Evolutionary conservation across 371 early-diverging fungal species (phyloP).

Genomic region (Fennellomyces sp.): DNA sequence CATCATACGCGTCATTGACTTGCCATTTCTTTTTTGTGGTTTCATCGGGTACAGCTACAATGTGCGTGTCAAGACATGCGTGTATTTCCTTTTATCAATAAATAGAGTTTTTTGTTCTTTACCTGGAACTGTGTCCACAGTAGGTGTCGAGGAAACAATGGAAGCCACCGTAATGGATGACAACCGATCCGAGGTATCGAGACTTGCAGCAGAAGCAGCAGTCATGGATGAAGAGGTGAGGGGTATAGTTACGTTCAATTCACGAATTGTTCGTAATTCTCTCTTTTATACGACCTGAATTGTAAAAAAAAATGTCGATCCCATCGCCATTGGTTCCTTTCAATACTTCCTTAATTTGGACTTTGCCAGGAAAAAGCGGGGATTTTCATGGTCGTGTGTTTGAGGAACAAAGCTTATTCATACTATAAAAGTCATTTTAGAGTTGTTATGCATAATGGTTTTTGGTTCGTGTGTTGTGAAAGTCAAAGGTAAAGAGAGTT

Average conservation of each 20-base stretch:
- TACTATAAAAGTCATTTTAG: too few relatives aligned
- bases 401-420: too few relatives aligned
- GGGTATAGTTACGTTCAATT: background rate
- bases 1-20: constrained; percentile 4
- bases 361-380: background rate
- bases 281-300: background rate
- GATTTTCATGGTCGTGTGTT: background rate
- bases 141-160: background rate
- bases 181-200: background rate
- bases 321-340: constrained; percentile 1
- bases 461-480: background rate
- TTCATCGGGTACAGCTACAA: too few relatives aligned
- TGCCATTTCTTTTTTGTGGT: background rate
- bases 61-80: too few relatives aligned
- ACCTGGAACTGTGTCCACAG: background rate
- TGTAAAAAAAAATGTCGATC: background rate
- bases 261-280: background rate
- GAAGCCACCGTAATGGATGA: background rate
- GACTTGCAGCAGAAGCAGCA: background rate
- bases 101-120: too few relatives aligned
- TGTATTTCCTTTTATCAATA: too few relatives aligned
- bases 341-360: background rate
- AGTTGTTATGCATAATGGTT: too few relatives aligned
- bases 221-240: background rate
- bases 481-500: background rate